phyloP scores from a whole-genome alignment of 2,329 filamentous ascomycete species.

The Aspergillus melleus region DNA sequence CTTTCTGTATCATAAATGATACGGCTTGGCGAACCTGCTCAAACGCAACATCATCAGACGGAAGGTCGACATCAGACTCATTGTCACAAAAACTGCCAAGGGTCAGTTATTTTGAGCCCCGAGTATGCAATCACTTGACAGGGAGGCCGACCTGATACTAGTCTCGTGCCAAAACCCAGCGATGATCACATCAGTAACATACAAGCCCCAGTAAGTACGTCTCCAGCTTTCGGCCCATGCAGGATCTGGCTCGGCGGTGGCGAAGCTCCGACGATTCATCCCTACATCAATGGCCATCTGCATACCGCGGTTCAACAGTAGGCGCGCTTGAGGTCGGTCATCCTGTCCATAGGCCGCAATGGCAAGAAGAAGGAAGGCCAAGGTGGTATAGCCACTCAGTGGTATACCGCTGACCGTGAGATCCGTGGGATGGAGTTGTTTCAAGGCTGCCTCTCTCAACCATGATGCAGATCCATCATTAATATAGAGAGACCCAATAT shows the following conservation, averaged over 20 bases:
- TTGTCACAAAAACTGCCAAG: neutral
- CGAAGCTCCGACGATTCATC: neutral
- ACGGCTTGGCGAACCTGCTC: neutral
- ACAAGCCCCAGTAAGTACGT: neutral
- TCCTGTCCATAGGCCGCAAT: neutral
- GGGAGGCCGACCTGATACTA: neutral
- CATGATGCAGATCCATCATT: neutral
- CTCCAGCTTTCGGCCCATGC: neutral
- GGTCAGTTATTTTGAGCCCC: neutral
- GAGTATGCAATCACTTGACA: neutral
- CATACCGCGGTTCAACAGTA: neutral
- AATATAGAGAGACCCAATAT: neutral
- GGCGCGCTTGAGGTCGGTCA: neutral
- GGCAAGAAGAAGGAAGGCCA: neutral
- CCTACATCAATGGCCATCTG: neutral
- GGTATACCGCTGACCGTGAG: neutral
- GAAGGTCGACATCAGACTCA: neutral
- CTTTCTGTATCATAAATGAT: neutral
- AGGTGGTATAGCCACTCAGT: neutral
- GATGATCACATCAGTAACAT: neutral
- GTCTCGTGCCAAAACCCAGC: neutral
- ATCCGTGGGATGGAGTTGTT: neutral
- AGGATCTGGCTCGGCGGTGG: neutral
- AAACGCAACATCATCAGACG: neutral
- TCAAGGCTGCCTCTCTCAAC: neutral